A percentile compares a stretch with the other conserved stretches of the same genome.
phyloP scores from a whole-genome alignment of 1,284 basidiomycete species.

The Ustilago tritici region DNA sequence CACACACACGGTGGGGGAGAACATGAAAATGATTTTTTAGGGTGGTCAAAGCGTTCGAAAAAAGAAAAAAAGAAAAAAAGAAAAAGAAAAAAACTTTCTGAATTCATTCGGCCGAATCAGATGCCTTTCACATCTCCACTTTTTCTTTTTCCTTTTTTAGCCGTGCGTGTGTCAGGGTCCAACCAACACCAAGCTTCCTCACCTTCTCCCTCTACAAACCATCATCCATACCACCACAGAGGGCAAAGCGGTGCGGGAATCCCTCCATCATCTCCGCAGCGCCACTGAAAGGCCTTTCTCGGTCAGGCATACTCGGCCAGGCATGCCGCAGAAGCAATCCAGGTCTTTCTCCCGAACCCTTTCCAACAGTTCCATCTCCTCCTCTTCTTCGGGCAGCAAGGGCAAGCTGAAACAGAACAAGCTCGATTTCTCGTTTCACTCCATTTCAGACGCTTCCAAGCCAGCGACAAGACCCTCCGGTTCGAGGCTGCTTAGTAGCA shows the following conservation, averaged over 20 bases:
- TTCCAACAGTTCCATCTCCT: slow-evolving; percentile 22
- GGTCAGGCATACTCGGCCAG: not conserved
- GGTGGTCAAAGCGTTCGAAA: slow-evolving; percentile 10
- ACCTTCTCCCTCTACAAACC: not conserved
- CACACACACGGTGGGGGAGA: slow-evolving; percentile 9
- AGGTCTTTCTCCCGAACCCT: slow-evolving; percentile 23
- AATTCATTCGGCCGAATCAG: slow-evolving; percentile 25
- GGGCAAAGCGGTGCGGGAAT: not conserved
- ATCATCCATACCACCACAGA: not conserved
- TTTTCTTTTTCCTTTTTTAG: not conserved
- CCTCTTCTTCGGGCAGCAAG: slow-evolving; percentile 18
- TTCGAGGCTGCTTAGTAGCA: slow-evolving; percentile 34
- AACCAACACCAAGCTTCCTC: not conserved
- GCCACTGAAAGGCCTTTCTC: not conserved
- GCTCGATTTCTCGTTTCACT: slow-evolving; percentile 49
- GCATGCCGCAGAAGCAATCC: slow-evolving; percentile 31
- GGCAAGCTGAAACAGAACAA: slow-evolving; percentile 48
- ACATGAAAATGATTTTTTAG: not conserved
- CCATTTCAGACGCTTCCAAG: slow-evolving; percentile 2
- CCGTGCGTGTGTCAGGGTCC: not conserved
- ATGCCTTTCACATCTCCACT: not conserved
- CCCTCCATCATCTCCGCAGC: not conserved
- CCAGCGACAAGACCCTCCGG: slow-evolving; percentile 1
- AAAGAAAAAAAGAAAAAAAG: not conserved
- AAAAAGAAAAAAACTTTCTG: not conserved